Conservation (phyloP, 2,329 filamentous ascomycete species). For the Mycosphaerella arachidis region DNA sequence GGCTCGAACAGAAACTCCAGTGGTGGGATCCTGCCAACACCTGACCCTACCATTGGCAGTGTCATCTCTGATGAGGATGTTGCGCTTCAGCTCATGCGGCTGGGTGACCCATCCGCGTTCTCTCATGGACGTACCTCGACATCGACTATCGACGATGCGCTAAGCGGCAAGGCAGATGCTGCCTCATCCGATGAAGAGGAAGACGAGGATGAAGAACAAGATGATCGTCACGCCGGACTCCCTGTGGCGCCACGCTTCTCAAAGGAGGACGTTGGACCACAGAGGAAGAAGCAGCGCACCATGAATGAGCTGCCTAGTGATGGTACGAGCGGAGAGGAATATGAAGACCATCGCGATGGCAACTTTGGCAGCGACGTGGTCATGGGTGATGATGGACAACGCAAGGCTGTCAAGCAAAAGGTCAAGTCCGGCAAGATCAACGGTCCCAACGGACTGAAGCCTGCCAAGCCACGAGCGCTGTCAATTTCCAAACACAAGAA, state of each 20-base stretch:
- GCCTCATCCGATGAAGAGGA: constrained; percentile 66
- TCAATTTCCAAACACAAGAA: constrained; percentile 52
- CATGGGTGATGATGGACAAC: constrained; percentile 44
- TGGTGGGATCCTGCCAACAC: constrained; percentile 74
- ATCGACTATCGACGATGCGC: constrained; percentile 87
- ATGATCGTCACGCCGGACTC: constrained; percentile 54
- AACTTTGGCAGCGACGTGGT: constrained; percentile 54
- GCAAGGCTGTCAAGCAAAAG: constrained; percentile 41
- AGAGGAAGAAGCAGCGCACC: constrained; percentile 35
- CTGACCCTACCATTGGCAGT: constrained; percentile 94
- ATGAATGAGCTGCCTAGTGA: constrained; percentile 53
- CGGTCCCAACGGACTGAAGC: constrained; percentile 29
- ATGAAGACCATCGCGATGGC: constrained; percentile 49
- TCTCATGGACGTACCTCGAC: constrained; percentile 90
- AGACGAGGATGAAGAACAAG: constrained; percentile 73
- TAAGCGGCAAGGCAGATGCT: constrained; percentile 82
- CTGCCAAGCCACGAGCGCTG: constrained; percentile 40
- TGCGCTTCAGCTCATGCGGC: constrained; percentile 90
- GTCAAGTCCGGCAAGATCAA: constrained; percentile 30
- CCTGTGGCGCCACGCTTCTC: constrained; percentile 27
- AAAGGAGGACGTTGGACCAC: constrained; percentile 27
- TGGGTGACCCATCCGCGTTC: constrained; percentile 89
- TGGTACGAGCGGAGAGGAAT: constrained; percentile 58
- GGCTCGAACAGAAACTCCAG: constrained; percentile 39
- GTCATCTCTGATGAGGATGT: constrained; percentile 98